phyloP scores from a whole-genome alignment of 2,329 filamentous ascomycete genomes.

The Aspergillus pseudoglaucus region DNA sequence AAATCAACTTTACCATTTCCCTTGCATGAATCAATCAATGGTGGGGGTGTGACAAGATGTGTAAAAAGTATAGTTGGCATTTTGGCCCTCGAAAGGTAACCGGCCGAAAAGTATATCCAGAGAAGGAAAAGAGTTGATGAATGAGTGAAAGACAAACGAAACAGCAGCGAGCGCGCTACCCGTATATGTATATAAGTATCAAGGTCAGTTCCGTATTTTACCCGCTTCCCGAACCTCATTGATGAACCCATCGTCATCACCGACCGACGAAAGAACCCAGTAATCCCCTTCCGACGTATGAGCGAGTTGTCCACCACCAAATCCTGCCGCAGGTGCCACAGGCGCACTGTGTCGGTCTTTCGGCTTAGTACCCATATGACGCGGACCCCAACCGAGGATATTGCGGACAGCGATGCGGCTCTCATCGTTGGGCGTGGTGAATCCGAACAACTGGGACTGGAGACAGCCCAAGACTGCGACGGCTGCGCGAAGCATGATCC shows the following conservation, averaged over 20 bases:
- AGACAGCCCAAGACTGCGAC: conserved; percentile 40
- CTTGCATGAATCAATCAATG: too few species aligned
- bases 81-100: not conserved
- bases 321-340: conserved; percentile 19
- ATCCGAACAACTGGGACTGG: conserved; percentile 36
- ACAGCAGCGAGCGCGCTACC: not conserved
- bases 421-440: conserved; percentile 32
- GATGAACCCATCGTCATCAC: conserved; percentile 39
- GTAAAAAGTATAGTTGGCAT: too few species aligned
- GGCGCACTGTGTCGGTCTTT: conserved; percentile 33
- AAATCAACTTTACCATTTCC: too few species aligned
- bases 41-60: too few species aligned
- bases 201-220: conserved; percentile 26
- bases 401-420: conserved; percentile 26
- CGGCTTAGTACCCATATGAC: conserved; percentile 23
- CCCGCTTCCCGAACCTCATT: conserved; percentile 37
- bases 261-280: conserved; percentile 33
- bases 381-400: conserved; percentile 34
- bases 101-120: not conserved
- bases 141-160: not conserved
- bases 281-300: conserved; percentile 34
- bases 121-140: not conserved
- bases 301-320: conserved; percentile 29
- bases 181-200: not conserved
- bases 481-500: conserved; percentile 40